Base-by-base conservation (phyloP, 306 rosid species). In the Dalbergia oliveri region DNA sequence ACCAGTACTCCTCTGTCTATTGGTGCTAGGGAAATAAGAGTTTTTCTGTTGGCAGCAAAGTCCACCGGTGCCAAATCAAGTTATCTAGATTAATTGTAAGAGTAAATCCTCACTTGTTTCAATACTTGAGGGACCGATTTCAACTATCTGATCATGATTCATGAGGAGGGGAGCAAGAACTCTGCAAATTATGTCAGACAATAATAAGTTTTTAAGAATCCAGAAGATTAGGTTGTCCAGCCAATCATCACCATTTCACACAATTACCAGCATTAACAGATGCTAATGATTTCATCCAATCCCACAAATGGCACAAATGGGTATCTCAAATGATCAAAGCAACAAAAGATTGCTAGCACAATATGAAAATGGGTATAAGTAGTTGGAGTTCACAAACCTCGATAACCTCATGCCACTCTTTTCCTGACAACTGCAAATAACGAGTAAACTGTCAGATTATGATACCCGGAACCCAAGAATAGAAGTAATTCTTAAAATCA, bases 91-190 rank as follows among this genome's bases (percentile, higher is more conserved):
- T 84, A 75, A 84, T 54, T 75, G 31, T 26, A 75, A 81, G 69
- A 66, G 76, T 72, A 82, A 82, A 79, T 82, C 81, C 85, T 82
- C 88, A 87, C 90, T 77, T 87, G 86, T 65, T 72, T 82, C 71
- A 73, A 77, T 35, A 82, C 74, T 80, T 67, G 81, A 78, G 79
- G 73, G 82, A 68, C 83, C 2, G 84, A 80, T 82, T 79, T 85
- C 87, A 85, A 77, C 84, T 82, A 83, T 85, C 81, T 80, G 84
- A 59, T 77, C 87, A 85, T 73, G 83, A 85, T 80, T 85, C 88
- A 79, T 69, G 77, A 79, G 70, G 83, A 85, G 79, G 59, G 82
- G 87, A 82, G 81, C 76, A 84, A 76, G 85, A 87, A 82, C 81
- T 87, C 88, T 82, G 83, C 85, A 87, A 75, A 44, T 82, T 76